Conservation (phyloP, 2,329 filamentous ascomycete genomes). For the Penicillium sp. region DNA sequence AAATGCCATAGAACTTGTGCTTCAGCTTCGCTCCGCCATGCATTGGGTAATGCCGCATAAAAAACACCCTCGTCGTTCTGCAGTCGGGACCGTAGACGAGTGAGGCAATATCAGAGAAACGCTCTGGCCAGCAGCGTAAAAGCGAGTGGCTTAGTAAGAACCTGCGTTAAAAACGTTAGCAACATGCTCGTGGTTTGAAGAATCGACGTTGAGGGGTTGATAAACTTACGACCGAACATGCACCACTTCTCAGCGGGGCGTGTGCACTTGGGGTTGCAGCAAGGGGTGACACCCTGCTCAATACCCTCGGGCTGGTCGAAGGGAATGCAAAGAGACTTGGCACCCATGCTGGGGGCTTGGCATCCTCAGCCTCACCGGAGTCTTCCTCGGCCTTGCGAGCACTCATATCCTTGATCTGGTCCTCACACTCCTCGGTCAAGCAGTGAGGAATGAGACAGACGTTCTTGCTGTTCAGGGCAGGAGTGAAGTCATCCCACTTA, state of each 20-base stretch:
- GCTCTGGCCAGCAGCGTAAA: not conserved
- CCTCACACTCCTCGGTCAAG: conserved; percentile 80
- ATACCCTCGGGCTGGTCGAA: conserved; percentile 85
- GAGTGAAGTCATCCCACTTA: conserved; percentile 89
- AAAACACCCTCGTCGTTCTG: not conserved
- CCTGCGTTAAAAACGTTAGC: conserved; percentile 1
- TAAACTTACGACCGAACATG: conserved; percentile 77
- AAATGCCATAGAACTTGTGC: conserved; percentile 1
- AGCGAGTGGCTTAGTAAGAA: conserved; percentile 4
- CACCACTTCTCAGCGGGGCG: conserved; percentile 80
- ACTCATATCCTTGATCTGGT: conserved; percentile 91
- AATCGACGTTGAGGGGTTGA: conserved; percentile 22
- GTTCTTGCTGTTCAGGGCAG: conserved; percentile 88
- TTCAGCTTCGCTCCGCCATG: conserved; percentile 1
- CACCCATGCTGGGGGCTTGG: conserved; percentile 74
- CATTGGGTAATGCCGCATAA: not conserved
- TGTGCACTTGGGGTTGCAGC: conserved; percentile 83
- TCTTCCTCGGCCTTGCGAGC: conserved; percentile 66
- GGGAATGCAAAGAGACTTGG: conserved; percentile 75
- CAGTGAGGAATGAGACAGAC: conserved; percentile 92
- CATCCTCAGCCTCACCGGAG: conserved; percentile 71
- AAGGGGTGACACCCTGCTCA: conserved; percentile 81
- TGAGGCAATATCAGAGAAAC: not conserved
- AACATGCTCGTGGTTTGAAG: not conserved
- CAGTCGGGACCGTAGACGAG: not conserved